phyloP scores from a whole-genome alignment of 2,329 filamentous ascomycete species.

The Aspergillus awamori region DNA sequence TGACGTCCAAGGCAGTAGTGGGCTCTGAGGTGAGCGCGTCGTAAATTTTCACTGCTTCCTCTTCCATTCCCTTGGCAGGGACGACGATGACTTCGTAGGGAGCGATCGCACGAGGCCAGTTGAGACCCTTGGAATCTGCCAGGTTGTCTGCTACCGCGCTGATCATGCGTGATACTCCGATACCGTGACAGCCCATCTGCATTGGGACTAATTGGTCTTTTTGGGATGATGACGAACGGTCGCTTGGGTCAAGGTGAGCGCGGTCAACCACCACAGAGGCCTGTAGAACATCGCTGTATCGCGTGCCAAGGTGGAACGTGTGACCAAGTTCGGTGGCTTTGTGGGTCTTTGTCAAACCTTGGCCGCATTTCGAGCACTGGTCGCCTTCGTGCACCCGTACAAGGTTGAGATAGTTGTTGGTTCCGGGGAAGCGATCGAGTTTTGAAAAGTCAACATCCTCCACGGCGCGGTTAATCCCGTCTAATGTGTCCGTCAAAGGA shows the following conservation, averaged over 20 bases:
- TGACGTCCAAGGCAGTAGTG: slow-evolving; percentile 57
- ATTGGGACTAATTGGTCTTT: slow-evolving; percentile 56
- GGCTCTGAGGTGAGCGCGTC: slow-evolving; percentile 55
- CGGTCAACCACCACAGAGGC: slow-evolving; percentile 60
- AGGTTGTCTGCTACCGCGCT: slow-evolving; percentile 80
- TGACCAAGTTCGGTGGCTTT: slow-evolving; percentile 89
- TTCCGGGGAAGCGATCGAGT: slow-evolving; percentile 43
- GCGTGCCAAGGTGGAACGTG: slow-evolving; percentile 89
- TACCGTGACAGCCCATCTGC: slow-evolving; percentile 96
- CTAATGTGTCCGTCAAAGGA: slow-evolving; percentile 40
- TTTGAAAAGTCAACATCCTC: slow-evolving; percentile 39
- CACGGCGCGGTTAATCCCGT: slow-evolving; percentile 30
- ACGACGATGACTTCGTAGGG: slow-evolving; percentile 79
- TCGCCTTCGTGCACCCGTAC: slow-evolving; percentile 69
- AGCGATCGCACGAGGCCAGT: slow-evolving; percentile 85
- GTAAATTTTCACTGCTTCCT: slow-evolving; percentile 62
- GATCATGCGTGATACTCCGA: slow-evolving; percentile 88
- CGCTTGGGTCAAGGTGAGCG: slow-evolving; percentile 23
- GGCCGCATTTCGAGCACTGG: slow-evolving; percentile 69
- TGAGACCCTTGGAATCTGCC: slow-evolving; percentile 72
- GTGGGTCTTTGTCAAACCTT: slow-evolving; percentile 65
- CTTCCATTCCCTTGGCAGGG: slow-evolving; percentile 51
- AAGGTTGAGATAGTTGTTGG: slow-evolving; percentile 59
- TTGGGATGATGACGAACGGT: slow-evolving; percentile 15
- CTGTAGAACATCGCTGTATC: slow-evolving; percentile 77